Evolutionary conservation across 163 green algal genomes (phyloP).

Genomic region (Scenedesmus sp.): DNA sequence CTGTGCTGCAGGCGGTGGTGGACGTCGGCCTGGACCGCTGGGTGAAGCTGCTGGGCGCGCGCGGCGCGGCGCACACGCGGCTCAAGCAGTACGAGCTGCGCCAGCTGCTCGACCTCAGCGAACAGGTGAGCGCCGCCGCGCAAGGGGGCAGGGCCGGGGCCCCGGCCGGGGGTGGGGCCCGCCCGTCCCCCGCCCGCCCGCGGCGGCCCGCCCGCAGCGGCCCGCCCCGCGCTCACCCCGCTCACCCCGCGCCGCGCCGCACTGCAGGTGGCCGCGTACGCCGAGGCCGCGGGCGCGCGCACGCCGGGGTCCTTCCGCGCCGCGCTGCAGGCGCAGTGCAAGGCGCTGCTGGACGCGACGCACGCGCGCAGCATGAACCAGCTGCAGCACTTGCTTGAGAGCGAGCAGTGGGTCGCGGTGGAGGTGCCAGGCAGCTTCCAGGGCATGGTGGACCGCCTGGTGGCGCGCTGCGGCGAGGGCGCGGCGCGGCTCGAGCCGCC

Average conservation of each 20-base stretch:
- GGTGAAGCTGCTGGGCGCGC: conserved; percentile 49
- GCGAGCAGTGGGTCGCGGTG: conserved; percentile 73
- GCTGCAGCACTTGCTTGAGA: conserved; percentile 69
- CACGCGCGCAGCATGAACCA: conserved; percentile 62
- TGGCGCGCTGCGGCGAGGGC: conserved; percentile 25
- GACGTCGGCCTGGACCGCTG: conserved; percentile 52
- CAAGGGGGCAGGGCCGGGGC: too few species aligned
- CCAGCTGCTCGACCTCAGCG: conserved; percentile 55
- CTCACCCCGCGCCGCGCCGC: too few species aligned
- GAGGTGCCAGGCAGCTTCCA: conserved; percentile 69
- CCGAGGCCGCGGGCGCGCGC: conserved; percentile 39
- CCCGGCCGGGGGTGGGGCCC: too few species aligned
- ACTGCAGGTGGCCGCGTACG: conserved; percentile 12
- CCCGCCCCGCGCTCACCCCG: too few species aligned
- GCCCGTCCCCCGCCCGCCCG: neutral
- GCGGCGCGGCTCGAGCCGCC: conserved; percentile 6
- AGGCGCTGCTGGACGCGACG: conserved; percentile 65
- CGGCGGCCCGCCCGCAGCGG: neutral
- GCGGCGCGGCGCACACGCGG: conserved; percentile 32
- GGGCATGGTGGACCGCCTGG: conserved; percentile 57
- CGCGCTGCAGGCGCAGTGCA: conserved; percentile 66
- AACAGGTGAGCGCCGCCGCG: conserved; percentile 49
- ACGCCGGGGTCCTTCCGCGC: conserved; percentile 48
- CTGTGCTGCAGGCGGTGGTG: conserved; percentile 46
- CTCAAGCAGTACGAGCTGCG: conserved; percentile 58